These are phyloP conservation scores for Hydnomerulius pinastri DNA, from an alignment of 768 basidiomycete species.

Conservation along the genomic window DNA sequence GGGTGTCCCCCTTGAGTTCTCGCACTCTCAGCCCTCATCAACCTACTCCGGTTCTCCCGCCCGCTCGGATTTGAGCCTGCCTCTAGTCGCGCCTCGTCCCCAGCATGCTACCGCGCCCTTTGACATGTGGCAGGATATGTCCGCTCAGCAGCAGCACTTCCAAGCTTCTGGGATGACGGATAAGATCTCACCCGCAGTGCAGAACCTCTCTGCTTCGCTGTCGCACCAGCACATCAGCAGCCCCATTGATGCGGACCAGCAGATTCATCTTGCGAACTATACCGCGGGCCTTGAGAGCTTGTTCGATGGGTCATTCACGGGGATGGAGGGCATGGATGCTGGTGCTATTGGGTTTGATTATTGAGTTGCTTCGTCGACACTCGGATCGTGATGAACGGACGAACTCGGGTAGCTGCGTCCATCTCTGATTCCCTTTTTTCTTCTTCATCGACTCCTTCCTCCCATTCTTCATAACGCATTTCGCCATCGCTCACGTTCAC, in stretches of 20 bases:
- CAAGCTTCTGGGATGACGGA: background rate
- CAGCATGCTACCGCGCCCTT: constrained; percentile 16
- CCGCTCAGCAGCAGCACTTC: background rate
- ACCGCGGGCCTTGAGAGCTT: constrained; percentile 2
- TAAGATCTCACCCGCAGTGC: background rate
- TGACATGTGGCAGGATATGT: constrained; percentile 22
- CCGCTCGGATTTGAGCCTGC: constrained; percentile 29
- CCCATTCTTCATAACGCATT: too few relatives aligned
- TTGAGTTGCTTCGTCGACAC: too few relatives aligned
- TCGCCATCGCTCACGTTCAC: too few relatives aligned
- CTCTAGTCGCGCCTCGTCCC: constrained; percentile 30
- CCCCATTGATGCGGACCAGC: background rate
- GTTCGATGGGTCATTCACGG: too few relatives aligned
- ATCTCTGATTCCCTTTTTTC: too few relatives aligned
- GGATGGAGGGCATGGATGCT: too few relatives aligned
- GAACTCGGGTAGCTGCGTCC: too few relatives aligned
- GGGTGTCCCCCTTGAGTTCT: constrained; percentile 15
- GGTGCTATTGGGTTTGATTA: too few relatives aligned
- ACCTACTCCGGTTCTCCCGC: constrained; percentile 46
- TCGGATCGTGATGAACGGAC: too few relatives aligned
- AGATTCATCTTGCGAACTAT: constrained; percentile 1
- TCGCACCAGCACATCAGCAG: too few relatives aligned
- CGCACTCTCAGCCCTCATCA: constrained; percentile 40
- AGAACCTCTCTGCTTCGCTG: background rate
- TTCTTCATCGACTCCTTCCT: too few relatives aligned